These are phyloP conservation scores for Aspergillus sp. DNA, from an alignment of 2,329 filamentous ascomycete genomes.

Conservation along the genomic window DNA sequence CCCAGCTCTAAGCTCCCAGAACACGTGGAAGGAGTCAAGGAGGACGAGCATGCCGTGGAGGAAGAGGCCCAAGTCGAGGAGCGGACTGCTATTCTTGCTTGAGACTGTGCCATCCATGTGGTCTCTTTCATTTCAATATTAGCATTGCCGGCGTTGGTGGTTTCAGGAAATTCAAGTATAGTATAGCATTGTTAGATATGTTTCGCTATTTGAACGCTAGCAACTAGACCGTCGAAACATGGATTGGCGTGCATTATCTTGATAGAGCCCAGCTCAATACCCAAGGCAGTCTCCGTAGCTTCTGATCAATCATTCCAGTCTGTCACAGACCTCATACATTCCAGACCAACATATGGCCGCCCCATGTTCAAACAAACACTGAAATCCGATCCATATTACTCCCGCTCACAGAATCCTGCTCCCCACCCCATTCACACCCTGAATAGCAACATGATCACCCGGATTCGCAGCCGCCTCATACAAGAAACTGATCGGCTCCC, in stretches of 20 bases:
- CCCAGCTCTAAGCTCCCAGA: slow-evolving; percentile 38
- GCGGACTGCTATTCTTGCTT: slow-evolving; percentile 18
- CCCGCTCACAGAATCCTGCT: slow-evolving; percentile 44
- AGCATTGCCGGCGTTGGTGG: slow-evolving; percentile 33
- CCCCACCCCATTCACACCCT: slow-evolving; percentile 44
- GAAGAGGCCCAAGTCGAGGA: slow-evolving; percentile 32
- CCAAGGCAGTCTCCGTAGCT: not conserved
- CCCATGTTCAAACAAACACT: not conserved
- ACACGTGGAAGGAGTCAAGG: slow-evolving; percentile 29
- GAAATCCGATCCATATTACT: not conserved
- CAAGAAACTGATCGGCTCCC: slow-evolving; percentile 79
- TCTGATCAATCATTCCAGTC: not conserved
- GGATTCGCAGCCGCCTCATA: slow-evolving; percentile 96
- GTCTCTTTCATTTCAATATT: not conserved
- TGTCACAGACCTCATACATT: not conserved
- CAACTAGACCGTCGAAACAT: slow-evolving; percentile 18
- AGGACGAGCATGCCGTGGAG: slow-evolving; percentile 30
- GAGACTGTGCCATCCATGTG: not conserved
- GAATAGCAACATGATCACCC: slow-evolving; percentile 68
- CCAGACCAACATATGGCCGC: not conserved
- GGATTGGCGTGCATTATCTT: slow-evolving; percentile 3
- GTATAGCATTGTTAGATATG: slow-evolving; percentile 1
- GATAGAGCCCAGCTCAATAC: slow-evolving; percentile 13
- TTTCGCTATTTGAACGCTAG: not conserved
- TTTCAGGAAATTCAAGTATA: slow-evolving; percentile 5